A percentile compares a stretch with the other conserved stretches of the same genome.
Evolutionary conservation across 768 basidiomycete genomes (phyloP).

Genomic region (Suillus ampliporus): DNA sequence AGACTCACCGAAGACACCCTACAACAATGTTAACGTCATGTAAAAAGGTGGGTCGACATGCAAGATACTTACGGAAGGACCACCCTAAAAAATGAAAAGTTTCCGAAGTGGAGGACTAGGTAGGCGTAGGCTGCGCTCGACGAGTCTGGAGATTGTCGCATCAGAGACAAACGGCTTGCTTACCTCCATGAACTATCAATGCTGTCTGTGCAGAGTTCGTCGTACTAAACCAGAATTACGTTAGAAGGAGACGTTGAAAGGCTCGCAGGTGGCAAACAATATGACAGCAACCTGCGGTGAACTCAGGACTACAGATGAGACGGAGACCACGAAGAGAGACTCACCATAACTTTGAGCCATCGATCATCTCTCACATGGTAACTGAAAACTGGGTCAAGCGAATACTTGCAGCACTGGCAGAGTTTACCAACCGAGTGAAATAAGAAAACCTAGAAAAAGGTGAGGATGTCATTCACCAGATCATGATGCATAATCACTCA

Average conservation of each 20-base stretch:
- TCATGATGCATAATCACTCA: neutral
- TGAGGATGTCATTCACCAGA: neutral
- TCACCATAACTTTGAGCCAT: neutral
- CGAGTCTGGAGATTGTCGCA: neutral
- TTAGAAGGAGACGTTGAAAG: neutral
- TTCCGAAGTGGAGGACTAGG: neutral
- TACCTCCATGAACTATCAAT: conserved; percentile 6
- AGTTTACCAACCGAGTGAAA: conserved; percentile 3
- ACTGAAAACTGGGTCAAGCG: neutral
- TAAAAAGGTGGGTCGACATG: neutral
- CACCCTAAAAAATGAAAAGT: neutral
- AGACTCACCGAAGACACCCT: conserved; percentile 1
- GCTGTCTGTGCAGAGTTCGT: neutral
- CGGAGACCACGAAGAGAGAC: neutral
- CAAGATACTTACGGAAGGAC: conserved; percentile 1
- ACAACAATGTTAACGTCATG: neutral
- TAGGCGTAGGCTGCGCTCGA: neutral
- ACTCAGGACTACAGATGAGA: neutral
- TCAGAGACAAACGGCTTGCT: neutral
- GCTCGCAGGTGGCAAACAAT: neutral
- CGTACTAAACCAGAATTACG: neutral
- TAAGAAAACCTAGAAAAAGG: neutral
- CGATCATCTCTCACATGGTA: conserved; percentile 9
- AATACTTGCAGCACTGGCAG: neutral
- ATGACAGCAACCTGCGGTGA: neutral